Evolutionary conservation across 1,139 yeast species (phyloP).

Genomic region (Blastobotrys elegans): DNA sequence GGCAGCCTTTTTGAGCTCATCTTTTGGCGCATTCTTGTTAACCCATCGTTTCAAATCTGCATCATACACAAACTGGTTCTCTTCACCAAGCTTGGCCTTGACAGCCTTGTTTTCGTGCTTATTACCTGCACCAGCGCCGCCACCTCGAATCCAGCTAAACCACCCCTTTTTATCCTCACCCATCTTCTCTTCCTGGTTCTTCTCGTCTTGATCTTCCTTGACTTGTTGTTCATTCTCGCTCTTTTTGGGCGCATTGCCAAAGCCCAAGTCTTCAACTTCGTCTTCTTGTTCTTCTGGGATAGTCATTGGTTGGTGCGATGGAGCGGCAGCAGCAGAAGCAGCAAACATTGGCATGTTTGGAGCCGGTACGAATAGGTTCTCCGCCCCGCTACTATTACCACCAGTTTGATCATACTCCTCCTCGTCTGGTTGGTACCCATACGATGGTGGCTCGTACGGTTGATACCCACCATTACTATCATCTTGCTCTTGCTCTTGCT

Average conservation of each 20-base stretch:
- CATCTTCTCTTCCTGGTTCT: slow-evolving; percentile 17
- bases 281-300: slow-evolving; percentile 24
- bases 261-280: slow-evolving; percentile 34
- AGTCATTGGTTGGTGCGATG: slow-evolving; percentile 10
- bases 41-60: slow-evolving; percentile 86
- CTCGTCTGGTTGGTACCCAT: slow-evolving; percentile 20
- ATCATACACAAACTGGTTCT: slow-evolving; percentile 70
- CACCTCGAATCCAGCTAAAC: slow-evolving; percentile 31
- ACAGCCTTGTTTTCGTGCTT: slow-evolving; percentile 69
- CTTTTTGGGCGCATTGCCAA: slow-evolving; percentile 23
- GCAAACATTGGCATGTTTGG: slow-evolving; percentile 9
- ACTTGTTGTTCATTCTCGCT: slow-evolving; percentile 16
- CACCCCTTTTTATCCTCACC: slow-evolving; percentile 19
- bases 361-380: slow-evolving; percentile 12
- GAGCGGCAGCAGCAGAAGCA: slow-evolving; percentile 6
- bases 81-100: slow-evolving; percentile 83
- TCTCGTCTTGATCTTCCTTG: slow-evolving; percentile 18
- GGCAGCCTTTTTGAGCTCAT: slow-evolving; percentile 53
- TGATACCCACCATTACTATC: slow-evolving; percentile 21
- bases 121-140: slow-evolving; percentile 45
- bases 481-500: slow-evolving; percentile 11
- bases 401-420: slow-evolving; percentile 5
- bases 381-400: background rate
- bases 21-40: slow-evolving; percentile 66
- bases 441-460: slow-evolving; percentile 23